Evolutionary conservation across 305 asterid genomes (phyloP).

Genomic region (Ajuga reptans): DNA sequence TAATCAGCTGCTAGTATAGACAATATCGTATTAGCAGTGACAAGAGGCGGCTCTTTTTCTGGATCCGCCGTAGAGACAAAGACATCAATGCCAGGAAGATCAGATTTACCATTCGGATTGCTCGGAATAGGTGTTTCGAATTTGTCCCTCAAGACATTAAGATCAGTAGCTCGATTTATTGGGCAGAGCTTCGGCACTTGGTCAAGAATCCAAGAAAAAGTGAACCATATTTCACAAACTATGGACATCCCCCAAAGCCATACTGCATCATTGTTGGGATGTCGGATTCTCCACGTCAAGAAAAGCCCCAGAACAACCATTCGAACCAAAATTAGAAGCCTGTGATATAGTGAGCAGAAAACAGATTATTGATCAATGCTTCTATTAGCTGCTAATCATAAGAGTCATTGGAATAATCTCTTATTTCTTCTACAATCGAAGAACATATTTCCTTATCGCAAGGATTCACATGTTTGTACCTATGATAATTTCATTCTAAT

Average conservation of each 20-base stretch:
- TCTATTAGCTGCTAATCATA: not conserved
- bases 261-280: conserved; percentile 62
- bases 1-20: conserved; percentile 65
- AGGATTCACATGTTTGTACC: no score
- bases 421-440: no score
- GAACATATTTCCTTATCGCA: not conserved
- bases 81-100: conserved; percentile 65
- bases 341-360: conserved; percentile 22
- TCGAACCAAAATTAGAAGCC: conserved; percentile 47
- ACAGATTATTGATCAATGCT: not conserved
- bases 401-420: not conserved
- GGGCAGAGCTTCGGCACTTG: conserved; percentile 70
- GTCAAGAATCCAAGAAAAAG: conserved; percentile 70
- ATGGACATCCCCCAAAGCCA: conserved; percentile 78
- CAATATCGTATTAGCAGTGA: conserved; percentile 63
- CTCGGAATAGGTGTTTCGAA: conserved; percentile 42
- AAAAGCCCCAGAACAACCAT: conserved; percentile 57
- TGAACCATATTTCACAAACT: conserved; percentile 65
- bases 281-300: conserved; percentile 55
- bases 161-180: conserved; percentile 63
- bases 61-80: conserved; percentile 78
- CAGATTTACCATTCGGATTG: conserved; percentile 59
- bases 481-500: no score
- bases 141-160: conserved; percentile 52
- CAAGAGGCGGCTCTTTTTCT: conserved; percentile 72